Evolutionary conservation across 148 eudicot genomes (phyloP).

Genomic region (Bassia scoparia): DNA sequence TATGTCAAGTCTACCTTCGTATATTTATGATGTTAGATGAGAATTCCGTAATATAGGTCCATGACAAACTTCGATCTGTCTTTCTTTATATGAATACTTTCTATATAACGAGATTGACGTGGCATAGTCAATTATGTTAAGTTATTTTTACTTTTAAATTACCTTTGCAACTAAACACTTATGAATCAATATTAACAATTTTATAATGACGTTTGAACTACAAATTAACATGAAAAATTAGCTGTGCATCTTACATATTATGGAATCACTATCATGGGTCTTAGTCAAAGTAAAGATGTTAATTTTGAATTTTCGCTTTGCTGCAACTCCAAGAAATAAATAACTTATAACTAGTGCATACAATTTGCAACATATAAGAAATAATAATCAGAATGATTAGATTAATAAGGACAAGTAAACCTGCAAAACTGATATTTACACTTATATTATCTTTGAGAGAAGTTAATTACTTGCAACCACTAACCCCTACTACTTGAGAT

Average conservation of each 20-base stretch:
- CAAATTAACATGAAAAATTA: neutral
- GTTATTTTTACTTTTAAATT: too few species aligned
- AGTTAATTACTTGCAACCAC: neutral
- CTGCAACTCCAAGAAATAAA: slow-evolving; percentile 13
- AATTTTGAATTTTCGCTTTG: slow-evolving; percentile 13
- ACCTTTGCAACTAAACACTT: too few species aligned
- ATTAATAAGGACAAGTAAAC: slow-evolving; percentile 9
- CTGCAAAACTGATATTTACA: slow-evolving; percentile 25
- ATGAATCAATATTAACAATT: neutral
- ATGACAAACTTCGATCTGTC: too few species aligned
- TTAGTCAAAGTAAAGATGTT: slow-evolving; percentile 24
- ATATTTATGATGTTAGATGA: too few species aligned
- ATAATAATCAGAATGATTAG: slow-evolving; percentile 6
- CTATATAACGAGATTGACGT: too few species aligned
- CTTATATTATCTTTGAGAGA: neutral
- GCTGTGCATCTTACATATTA: slow-evolving; percentile 4
- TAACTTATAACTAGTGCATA: neutral
- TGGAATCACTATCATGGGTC: slow-evolving; percentile 20
- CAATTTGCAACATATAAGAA: slow-evolving; percentile 16
- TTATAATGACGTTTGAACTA: slow-evolving; percentile 8
- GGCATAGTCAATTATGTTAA: too few species aligned
- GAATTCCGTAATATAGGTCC: too few species aligned
- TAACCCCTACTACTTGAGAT: slow-evolving; percentile 6
- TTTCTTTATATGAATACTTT: too few species aligned
- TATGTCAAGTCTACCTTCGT: too few species aligned